Conservation (phyloP, 2,329 filamentous ascomycete genomes). For the Microthyrium microscopicum region DNA sequence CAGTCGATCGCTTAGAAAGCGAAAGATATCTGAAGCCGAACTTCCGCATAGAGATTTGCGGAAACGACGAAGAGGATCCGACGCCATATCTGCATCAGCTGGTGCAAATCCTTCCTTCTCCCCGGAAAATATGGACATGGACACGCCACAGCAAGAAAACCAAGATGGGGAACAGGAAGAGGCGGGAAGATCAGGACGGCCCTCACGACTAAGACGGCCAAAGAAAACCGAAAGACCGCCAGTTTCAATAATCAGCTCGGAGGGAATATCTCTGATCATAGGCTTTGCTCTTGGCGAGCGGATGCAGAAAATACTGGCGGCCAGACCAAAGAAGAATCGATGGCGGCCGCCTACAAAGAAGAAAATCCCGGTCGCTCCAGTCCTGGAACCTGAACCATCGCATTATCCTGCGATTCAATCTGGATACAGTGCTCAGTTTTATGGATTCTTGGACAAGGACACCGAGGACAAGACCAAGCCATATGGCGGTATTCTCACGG, state of each 20-base stretch:
- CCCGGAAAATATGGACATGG: background rate
- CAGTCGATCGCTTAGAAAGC: conserved; percentile 62
- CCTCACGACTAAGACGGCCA: conserved; percentile 41
- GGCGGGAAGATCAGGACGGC: conserved; percentile 11
- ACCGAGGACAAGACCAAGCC: conserved; percentile 90
- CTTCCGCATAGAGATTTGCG: conserved; percentile 17
- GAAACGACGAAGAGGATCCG: conserved; percentile 9
- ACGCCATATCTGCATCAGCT: conserved; percentile 3
- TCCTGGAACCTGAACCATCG: conserved; percentile 27
- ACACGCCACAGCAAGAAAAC: background rate
- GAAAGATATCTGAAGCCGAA: conserved; percentile 53
- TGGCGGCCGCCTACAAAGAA: conserved; percentile 19
- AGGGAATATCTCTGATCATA: conserved; percentile 35
- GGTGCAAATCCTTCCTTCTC: background rate
- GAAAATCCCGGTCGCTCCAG: conserved; percentile 16
- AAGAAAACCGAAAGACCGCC: conserved; percentile 26
- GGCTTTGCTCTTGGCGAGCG: conserved; percentile 41
- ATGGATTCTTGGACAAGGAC: conserved; percentile 78
- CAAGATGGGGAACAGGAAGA: conserved; percentile 8
- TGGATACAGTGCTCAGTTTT: conserved; percentile 63
- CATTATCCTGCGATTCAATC: conserved; percentile 44
- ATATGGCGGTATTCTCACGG: conserved; percentile 82
- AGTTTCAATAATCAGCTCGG: conserved; percentile 23
- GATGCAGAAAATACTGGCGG: conserved; percentile 42
- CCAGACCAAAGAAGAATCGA: conserved; percentile 38